phyloP scores from a whole-genome alignment of 2,329 filamentous ascomycete species.

The Apiospora pterosperma region DNA sequence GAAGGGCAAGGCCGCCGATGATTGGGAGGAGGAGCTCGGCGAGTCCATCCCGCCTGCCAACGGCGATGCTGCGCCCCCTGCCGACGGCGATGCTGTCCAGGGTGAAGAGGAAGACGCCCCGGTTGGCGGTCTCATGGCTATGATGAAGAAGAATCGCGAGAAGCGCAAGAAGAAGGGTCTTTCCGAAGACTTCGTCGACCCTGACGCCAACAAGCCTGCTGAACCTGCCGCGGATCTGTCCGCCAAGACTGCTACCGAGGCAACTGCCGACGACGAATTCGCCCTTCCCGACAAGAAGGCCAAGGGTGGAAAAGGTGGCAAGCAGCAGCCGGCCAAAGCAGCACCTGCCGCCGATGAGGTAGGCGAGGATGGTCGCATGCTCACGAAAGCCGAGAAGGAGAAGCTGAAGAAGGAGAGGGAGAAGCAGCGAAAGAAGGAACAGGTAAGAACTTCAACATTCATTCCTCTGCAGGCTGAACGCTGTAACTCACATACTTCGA shows the following conservation, averaged over 20 bases:
- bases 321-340: conserved; percentile 44
- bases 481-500: not conserved
- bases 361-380: conserved; percentile 62
- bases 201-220: conserved; percentile 52
- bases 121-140: conserved; percentile 71
- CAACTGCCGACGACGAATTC: conserved; percentile 81
- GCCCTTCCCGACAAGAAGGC: conserved; percentile 74
- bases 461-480: not conserved
- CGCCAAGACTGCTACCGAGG: conserved; percentile 76
- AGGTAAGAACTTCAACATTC: conserved; percentile 51
- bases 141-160: conserved; percentile 76
- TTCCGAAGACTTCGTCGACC: conserved; percentile 69
- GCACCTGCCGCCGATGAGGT: conserved; percentile 48
- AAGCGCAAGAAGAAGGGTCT: conserved; percentile 89
- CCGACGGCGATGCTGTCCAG: conserved; percentile 43
- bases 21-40: conserved; percentile 93
- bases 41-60: conserved; percentile 66
- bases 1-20: conserved; percentile 74
- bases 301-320: conserved; percentile 54
- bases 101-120: conserved; percentile 52
- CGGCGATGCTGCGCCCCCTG: conserved; percentile 46
- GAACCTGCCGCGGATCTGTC: conserved; percentile 46
- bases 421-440: conserved; percentile 98
- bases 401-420: conserved; percentile 97
- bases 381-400: conserved; percentile 98